Conservation (phyloP, 116 monocot genomes). For the Dioscorea cayenensis region DNA sequence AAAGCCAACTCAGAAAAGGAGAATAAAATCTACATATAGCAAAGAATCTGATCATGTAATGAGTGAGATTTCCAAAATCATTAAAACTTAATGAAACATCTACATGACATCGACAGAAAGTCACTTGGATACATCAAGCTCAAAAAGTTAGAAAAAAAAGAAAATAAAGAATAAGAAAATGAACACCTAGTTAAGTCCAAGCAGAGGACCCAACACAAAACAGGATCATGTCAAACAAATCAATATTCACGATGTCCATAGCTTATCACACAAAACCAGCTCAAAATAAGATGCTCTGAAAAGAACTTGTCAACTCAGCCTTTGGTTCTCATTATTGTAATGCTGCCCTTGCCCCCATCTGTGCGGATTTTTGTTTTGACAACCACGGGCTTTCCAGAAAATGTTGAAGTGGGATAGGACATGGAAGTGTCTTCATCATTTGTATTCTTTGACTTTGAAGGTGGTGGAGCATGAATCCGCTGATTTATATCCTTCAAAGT, state of each 20-base stretch:
- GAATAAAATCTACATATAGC: too few species aligned
- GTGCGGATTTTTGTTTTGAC: conserved; percentile 88
- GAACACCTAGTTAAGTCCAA: neutral
- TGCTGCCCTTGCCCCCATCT: conserved; percentile 93
- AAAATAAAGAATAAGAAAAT: neutral
- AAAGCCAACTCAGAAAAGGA: too few species aligned
- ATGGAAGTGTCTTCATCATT: conserved; percentile 29
- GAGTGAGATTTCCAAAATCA: neutral
- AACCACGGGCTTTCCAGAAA: conserved; percentile 90
- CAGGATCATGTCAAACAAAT: neutral
- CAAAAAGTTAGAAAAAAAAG: neutral
- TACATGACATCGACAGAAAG: neutral
- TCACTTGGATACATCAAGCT: neutral
- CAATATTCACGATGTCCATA: neutral
- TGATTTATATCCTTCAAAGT: conserved; percentile 91
- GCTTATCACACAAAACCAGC: conserved; percentile 19
- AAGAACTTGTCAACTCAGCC: conserved; percentile 35
- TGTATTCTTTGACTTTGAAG: conserved; percentile 23
- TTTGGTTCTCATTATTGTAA: conserved; percentile 90
- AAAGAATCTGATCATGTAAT: neutral
- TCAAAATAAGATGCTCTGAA: conserved; percentile 8
- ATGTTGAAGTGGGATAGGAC: conserved; percentile 76
- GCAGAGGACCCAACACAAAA: neutral
- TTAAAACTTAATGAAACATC: neutral
- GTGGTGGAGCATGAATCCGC: conserved; percentile 50